Evolutionary conservation across 345 rosid species (phyloP), one percentile per base, ranked within the genome.

Genomic region (Eutrema japonicum): DNA sequence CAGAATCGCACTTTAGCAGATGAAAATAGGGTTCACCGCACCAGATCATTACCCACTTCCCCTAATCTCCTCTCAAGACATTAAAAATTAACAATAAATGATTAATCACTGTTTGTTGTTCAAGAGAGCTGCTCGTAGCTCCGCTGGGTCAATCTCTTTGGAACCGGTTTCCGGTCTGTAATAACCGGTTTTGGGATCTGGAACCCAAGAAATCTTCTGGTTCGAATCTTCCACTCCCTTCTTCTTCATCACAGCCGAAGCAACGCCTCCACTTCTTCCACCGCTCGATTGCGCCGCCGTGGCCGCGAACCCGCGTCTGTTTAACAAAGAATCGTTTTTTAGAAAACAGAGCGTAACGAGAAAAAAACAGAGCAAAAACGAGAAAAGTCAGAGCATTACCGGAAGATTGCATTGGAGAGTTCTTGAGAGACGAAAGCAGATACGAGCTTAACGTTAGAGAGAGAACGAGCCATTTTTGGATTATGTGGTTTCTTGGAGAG

Each of bases 181-280:
- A 76, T 74, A 84, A 11, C 98, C 95, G 73, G 98, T 90, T 32
- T 85, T 83, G 5, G 96, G 98, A 71, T 92, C 96, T 0, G 98
- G 98, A 42, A 85, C 80, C 96, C 96, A 92, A 6, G 91, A 64
- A 33, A 79, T 84, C 76, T 82, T 84, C 82, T 84, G 73, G 58
- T 64, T 76, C 8, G 85, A 63, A 22, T 75, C 72, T 47, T 48
- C 84, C 48, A 27, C 62, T 83, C 82, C 95, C 27, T 83, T 86
- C 79, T 87, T 89, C 70, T 74, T 77, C 76, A 77, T 64, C 71
- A 33, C 79, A 37, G 77, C 66, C 8, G 76, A 45, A 61, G 33
- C 37, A 69, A 62, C 67, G 4, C 73, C 59, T 38, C 77, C 80
- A 13, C 76, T 56, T 64, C 52, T 77, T 26, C 63, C 67, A 42